Percentiles rank a stretch among this genome's conserved stretches.
Conservation (phyloP, 129 eudicot genomes). For the Arctium lappa region DNA sequence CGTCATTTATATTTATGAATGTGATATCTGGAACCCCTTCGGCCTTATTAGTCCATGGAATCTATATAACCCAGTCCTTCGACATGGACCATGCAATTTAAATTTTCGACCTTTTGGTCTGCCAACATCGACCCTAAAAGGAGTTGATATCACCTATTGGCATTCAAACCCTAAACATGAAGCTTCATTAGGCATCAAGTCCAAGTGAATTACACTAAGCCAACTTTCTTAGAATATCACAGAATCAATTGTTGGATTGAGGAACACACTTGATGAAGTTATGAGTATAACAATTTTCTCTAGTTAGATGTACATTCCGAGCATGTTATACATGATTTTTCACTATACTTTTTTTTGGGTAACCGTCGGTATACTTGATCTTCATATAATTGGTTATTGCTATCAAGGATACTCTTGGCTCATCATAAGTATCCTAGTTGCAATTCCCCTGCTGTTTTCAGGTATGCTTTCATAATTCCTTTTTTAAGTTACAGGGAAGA, state of each 20-base stretch:
- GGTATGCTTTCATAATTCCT: not conserved
- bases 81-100: not conserved
- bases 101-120: not conserved
- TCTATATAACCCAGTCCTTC: not conserved
- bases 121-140: not conserved
- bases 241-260: too few species aligned
- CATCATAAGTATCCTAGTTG: too few species aligned
- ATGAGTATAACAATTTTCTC: too few species aligned
- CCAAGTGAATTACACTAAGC: not conserved
- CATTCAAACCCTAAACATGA: not conserved
- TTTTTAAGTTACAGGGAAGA: not conserved
- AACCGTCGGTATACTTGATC: too few species aligned
- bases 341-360: too few species aligned
- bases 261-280: too few species aligned
- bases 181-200: not conserved
- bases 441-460: not conserved
- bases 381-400: too few species aligned
- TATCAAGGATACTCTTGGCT: too few species aligned
- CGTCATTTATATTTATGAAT: not conserved
- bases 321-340: too few species aligned
- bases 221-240: too few species aligned
- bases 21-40: not conserved
- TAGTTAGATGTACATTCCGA: too few species aligned
- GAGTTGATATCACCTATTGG: not conserved
- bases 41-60: not conserved